A percentile compares a stretch with the other conserved stretches of the same genome.
Evolutionary conservation across 2,329 filamentous ascomycete genomes (phyloP).

Genomic region (Orbilia quercus): DNA sequence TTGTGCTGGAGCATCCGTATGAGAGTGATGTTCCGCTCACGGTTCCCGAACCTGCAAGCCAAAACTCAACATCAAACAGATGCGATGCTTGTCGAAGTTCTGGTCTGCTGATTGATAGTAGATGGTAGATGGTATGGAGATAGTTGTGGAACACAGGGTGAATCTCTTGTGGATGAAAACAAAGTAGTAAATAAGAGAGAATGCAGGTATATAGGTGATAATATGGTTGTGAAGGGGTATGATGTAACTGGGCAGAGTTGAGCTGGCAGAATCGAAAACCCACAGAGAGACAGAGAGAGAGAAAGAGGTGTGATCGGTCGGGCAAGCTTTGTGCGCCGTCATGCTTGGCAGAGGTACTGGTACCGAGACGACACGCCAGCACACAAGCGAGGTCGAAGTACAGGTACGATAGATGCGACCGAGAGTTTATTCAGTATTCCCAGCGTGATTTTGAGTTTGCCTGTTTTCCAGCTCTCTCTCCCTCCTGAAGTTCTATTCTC

Average conservation of each 20-base stretch:
- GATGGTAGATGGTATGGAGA: too few species aligned
- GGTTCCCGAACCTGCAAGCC: too few species aligned
- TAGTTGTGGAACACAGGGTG: too few species aligned
- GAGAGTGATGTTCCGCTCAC: too few species aligned
- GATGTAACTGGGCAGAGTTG: slow-evolving; percentile 31
- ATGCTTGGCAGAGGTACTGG: slow-evolving; percentile 16
- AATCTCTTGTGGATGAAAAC: not conserved
- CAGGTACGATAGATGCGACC: slow-evolving; percentile 1
- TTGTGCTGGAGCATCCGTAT: too few species aligned
- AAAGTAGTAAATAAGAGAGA: not conserved
- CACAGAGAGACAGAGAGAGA: slow-evolving; percentile 11
- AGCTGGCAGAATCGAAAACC: slow-evolving; percentile 22
- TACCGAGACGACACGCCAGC: slow-evolving; percentile 2
- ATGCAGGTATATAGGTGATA: not conserved
- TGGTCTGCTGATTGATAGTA: too few species aligned
- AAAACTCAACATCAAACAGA: too few species aligned
- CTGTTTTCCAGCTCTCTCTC: not conserved
- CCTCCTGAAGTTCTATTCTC: not conserved
- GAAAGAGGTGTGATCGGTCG: slow-evolving; percentile 13
- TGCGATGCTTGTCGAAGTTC: too few species aligned
- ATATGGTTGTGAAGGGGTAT: slow-evolving; percentile 7
- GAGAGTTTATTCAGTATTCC: not conserved
- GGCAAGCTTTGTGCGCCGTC: slow-evolving; percentile 25
- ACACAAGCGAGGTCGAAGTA: slow-evolving; percentile 31
- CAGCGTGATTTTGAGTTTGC: not conserved